Evolutionary conservation across 2,329 filamentous ascomycete genomes (phyloP), one percentile per base, ranked within the genome.

Genomic region (Fusarium burgessii): DNA sequence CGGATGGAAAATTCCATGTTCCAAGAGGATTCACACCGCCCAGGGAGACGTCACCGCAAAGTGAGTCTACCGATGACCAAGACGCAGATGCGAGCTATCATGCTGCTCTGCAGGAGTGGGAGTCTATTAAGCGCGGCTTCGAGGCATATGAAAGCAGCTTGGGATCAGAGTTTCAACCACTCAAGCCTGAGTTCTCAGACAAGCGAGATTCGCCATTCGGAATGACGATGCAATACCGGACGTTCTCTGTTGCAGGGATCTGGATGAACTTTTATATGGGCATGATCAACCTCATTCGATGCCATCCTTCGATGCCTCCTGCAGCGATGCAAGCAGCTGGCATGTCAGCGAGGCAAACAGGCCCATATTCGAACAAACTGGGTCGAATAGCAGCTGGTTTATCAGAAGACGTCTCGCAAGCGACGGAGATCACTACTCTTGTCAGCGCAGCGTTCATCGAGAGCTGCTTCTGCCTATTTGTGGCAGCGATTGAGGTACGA

Each of bases 211-310:
- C 94, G 3, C 94, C 95, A 0, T 99, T 98, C 77, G 95, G 96
- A 0, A 88, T 89, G 5, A 92, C 93, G 0, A 82, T 94, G 10
- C 90, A 94, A 70, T 98, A 97, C 78, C 89, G 93, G 33, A 95
- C 93, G 4, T 95, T 94, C 78, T 91, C 92, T n/a, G 92, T 98
- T 69, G 93, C 93, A 5, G 92, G 93, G 36, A 86, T 98, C 25
- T 97, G 94, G 93, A 90, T 93, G 77, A 92, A 95, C 71, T 95
- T 93, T 79, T 92, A 97, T 80, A 93, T 95, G 85, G 91, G 91
- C 1, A 86, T 94, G 49, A 95, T 98, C 62, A 87, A 95, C 58
- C 87, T 96, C n/a, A 85, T 95, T 64, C 88, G 96, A 36, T 87
- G 91, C 2, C 95, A 98, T 73, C 96, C 96, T 0, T 89, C 88